These are phyloP conservation scores for Cladorrhinum sp. DNA, from an alignment of 2,329 filamentous ascomycete species.

Conservation along the genomic window DNA sequence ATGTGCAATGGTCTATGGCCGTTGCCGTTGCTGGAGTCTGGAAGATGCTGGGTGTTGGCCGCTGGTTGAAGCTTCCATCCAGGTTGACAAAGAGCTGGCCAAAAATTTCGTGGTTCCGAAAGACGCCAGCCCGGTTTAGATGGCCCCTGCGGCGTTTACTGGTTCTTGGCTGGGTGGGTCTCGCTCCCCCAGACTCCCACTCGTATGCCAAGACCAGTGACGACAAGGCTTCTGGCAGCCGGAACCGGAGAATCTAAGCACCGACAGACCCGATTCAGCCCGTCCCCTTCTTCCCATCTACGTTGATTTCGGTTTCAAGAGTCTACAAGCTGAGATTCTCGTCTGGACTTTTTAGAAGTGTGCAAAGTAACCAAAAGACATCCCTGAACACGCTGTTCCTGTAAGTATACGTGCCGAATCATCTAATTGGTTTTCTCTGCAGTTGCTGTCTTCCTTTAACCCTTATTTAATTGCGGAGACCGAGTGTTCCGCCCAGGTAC, in stretches of 20 bases:
- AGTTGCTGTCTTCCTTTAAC: too few species aligned
- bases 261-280: constrained; percentile 5
- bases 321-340: too few species aligned
- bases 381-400: too few species aligned
- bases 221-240: not conserved
- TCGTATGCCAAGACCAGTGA: constrained; percentile 2
- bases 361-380: too few species aligned
- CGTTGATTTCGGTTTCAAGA: not conserved
- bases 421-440: too few species aligned
- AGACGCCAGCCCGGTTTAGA: constrained; percentile 10
- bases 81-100: constrained; percentile 23
- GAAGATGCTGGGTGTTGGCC: constrained; percentile 15
- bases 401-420: too few species aligned
- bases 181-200: not conserved
- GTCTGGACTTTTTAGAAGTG: too few species aligned
- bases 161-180: constrained; percentile 11
- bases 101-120: constrained; percentile 29
- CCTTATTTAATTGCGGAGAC: not conserved
- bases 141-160: constrained; percentile 21
- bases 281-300: not conserved
- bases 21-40: not conserved
- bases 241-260: constrained; percentile 18
- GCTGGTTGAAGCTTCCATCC: constrained; percentile 7
- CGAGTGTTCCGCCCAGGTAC: not conserved
- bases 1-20: not conserved